A percentile compares a stretch with the other conserved stretches of the same genome.
These are phyloP conservation scores for Oryza rufipogon DNA, from an alignment of 176 grass and related monocot genomes.

Conservation along the genomic window DNA sequence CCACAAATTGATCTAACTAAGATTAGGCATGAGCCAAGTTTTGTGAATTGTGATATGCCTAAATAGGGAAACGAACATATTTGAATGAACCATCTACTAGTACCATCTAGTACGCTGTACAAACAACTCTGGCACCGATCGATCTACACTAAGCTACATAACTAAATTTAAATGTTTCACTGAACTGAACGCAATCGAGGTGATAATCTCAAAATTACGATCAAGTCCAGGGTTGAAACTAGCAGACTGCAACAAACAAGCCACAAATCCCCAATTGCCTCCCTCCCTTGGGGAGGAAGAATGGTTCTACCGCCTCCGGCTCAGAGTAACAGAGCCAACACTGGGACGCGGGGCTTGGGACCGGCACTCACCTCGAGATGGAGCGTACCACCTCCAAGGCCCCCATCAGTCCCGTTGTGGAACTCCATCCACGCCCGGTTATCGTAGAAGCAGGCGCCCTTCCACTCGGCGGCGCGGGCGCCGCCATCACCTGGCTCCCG, in stretches of 20 bases:
- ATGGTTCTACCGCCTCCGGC: not conserved
- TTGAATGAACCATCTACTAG: not conserved
- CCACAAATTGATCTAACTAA: not conserved
- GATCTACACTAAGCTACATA: not conserved
- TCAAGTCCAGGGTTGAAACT: not conserved
- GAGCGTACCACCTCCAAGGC: constrained; percentile 47
- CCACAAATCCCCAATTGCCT: not conserved
- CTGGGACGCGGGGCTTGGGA: not conserved
- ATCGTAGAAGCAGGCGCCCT: constrained; percentile 95
- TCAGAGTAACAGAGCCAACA: not conserved
- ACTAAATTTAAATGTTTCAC: not conserved
- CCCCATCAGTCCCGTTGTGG: constrained; percentile 46
- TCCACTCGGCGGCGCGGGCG: constrained; percentile 55
- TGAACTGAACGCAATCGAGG: not conserved
- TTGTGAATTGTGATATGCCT: not conserved
- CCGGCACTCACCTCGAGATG: constrained; percentile 62
- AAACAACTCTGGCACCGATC: not conserved
- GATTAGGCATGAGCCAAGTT: not conserved
- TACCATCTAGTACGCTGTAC: not conserved
- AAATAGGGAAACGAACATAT: not conserved
- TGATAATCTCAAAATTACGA: not conserved
- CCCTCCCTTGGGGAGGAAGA: not conserved
- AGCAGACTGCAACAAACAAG: not conserved
- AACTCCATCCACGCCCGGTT: constrained; percentile 75
- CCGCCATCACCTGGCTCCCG: constrained; percentile 22